A percentile compares a stretch with the other conserved stretches of the same genome.
phyloP scores from a whole-genome alignment of 768 basidiomycete species.

The Amanita pseudoporphyria region DNA sequence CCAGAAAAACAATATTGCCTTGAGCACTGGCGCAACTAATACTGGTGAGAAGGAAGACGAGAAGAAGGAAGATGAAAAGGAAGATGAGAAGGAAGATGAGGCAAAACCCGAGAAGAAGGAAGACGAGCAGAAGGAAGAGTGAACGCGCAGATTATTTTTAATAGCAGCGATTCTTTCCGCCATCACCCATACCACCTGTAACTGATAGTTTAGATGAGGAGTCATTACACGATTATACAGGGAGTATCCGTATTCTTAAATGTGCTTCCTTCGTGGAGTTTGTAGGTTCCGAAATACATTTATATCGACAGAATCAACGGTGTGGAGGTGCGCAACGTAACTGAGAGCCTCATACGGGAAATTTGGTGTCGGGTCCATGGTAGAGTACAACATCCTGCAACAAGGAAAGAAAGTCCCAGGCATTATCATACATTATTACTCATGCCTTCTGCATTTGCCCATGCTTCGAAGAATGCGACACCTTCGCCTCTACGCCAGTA shows the following conservation, averaged over 20 bases:
- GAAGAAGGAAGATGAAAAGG: slow-evolving; percentile 22
- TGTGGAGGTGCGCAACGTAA: no score
- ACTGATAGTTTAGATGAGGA: slow-evolving; percentile 17
- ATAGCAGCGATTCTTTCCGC: background rate
- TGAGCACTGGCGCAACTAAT: slow-evolving; percentile 19
- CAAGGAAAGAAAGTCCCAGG: slow-evolving; percentile 2
- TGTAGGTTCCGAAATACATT: slow-evolving; percentile 1
- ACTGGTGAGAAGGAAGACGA: slow-evolving; percentile 17
- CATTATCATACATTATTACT: background rate
- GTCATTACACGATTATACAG: slow-evolving; percentile 2
- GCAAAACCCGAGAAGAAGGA: slow-evolving; percentile 19
- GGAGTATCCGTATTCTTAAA: slow-evolving; percentile 1
- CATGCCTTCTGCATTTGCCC: slow-evolving; percentile 56
- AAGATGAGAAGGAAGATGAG: slow-evolving; percentile 17
- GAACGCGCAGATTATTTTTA: background rate
- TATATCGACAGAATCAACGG: background rate
- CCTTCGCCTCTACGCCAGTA: slow-evolving; percentile 71
- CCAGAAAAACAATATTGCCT: slow-evolving; percentile 55
- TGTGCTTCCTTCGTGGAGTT: background rate
- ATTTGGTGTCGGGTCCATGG: background rate
- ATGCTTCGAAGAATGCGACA: slow-evolving; percentile 65
- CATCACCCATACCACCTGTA: slow-evolving; percentile 12
- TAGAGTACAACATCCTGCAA: slow-evolving; percentile 2
- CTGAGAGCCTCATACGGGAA: no score
- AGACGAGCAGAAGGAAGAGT: slow-evolving; percentile 16